Conservation (phyloP, 176 grass and related monocot species). For the Oryza rufipogon region DNA sequence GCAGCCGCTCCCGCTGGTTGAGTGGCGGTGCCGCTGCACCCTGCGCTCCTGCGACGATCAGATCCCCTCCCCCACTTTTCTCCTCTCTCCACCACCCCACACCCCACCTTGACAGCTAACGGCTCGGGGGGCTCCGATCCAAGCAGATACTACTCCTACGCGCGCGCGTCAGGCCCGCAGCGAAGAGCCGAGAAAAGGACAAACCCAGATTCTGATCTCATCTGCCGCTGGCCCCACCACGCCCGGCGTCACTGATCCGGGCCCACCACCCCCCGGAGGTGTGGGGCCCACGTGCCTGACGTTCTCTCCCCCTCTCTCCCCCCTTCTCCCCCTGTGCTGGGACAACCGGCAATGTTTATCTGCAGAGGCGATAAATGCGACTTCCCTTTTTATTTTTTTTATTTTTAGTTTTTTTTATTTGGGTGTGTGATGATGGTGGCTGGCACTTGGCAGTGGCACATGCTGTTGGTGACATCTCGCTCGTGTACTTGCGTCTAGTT, state of each 20-base stretch:
- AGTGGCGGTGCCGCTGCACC: not conserved
- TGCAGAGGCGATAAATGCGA: not conserved
- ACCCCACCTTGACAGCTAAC: slow-evolving; percentile 50
- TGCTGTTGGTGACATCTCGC: not conserved
- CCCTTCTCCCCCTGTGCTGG: too few species aligned
- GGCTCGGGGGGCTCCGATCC: slow-evolving; percentile 40
- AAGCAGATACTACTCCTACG: slow-evolving; percentile 42
- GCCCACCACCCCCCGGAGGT: not conserved
- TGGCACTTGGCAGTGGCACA: not conserved
- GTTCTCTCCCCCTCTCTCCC: not conserved
- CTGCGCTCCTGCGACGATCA: not conserved
- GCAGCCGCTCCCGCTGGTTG: not conserved
- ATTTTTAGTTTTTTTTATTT: not conserved
- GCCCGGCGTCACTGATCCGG: not conserved
- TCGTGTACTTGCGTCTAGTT: not conserved
- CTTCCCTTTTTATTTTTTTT: not conserved
- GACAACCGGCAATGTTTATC: not conserved
- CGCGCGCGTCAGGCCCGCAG: not conserved
- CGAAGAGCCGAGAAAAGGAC: slow-evolving; percentile 38
- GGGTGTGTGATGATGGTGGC: not conserved
- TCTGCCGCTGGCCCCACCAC: not conserved
- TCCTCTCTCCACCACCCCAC: not conserved
- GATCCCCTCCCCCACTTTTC: not conserved
- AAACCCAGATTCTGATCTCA: slow-evolving; percentile 48
- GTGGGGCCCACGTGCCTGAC: not conserved